A percentile compares a stretch with the other conserved stretches of the same genome.
phyloP scores from a whole-genome alignment of 371 early-diverging fungal species.

The Mucor indicus region DNA sequence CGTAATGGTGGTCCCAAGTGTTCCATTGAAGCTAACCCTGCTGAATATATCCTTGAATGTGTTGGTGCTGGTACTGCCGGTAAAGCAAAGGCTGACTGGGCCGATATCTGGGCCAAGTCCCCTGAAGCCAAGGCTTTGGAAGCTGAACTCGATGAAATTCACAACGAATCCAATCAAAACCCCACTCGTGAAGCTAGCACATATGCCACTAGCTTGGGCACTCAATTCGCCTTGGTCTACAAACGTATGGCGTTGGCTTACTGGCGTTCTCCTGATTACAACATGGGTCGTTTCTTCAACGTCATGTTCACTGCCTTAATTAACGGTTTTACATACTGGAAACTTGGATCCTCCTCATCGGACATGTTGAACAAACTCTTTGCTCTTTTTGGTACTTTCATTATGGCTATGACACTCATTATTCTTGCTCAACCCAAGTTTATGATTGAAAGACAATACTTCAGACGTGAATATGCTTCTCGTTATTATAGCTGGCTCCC shows the following conservation, averaged over 20 bases:
- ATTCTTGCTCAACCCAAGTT: conserved; percentile 43
- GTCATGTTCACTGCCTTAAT: conserved; percentile 42
- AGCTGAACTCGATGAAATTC: conserved; percentile 17
- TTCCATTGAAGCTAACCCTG: conserved; percentile 46
- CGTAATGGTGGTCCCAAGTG: conserved; percentile 48
- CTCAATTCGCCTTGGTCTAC: conserved; percentile 40
- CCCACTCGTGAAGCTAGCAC: conserved; percentile 10
- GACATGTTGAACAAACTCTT: conserved; percentile 67
- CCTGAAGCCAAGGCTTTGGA: conserved; percentile 17
- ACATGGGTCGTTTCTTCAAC: conserved; percentile 48
- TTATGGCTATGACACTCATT: conserved; percentile 45
- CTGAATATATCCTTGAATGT: conserved; percentile 37
- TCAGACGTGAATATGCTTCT: conserved; percentile 62
- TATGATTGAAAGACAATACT: conserved; percentile 60
- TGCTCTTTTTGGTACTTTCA: conserved; percentile 63
- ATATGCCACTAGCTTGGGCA: conserved; percentile 26
- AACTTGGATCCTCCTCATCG: conserved; percentile 40
- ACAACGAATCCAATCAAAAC: conserved; percentile 1
- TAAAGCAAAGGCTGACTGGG: conserved; percentile 45
- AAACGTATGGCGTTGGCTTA: conserved; percentile 49
- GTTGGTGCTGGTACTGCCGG: conserved; percentile 46
- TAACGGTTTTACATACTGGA: conserved; percentile 57
- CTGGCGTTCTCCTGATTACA: conserved; percentile 59
- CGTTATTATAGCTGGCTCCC: conserved; percentile 66
- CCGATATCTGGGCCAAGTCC: conserved; percentile 44